These are phyloP conservation scores for Eucalyptus pauciflora DNA, from an alignment of 345 rosid genomes.

Conservation along the genomic window DNA sequence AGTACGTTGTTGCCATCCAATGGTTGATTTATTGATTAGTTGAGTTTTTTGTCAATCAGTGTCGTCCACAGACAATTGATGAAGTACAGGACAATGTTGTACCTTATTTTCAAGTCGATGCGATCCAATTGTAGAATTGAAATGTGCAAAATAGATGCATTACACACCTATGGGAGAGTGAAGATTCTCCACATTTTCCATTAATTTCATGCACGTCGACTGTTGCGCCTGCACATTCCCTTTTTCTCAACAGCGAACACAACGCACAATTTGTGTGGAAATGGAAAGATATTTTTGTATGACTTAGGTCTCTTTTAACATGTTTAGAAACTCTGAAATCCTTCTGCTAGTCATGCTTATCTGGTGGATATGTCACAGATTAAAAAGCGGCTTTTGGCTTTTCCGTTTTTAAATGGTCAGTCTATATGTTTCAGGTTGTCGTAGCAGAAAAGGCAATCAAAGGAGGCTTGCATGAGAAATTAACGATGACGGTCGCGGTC, in stretches of 20 bases:
- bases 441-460: conserved; percentile 69
- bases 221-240: not conserved
- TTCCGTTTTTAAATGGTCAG: not conserved
- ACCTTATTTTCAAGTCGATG: not conserved
- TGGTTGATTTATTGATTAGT: not conserved
- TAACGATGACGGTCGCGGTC: conserved; percentile 85
- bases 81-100: not conserved
- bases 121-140: not conserved
- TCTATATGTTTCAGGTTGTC: conserved; percentile 37
- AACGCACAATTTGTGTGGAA: not conserved
- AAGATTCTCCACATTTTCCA: not conserved
- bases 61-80: not conserved
- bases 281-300: not conserved
- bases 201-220: not conserved
- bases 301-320: not conserved
- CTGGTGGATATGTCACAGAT: not conserved
- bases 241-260: not conserved
- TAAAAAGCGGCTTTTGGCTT: not conserved
- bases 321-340: not conserved
- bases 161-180: not conserved
- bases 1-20: not conserved
- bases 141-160: not conserved
- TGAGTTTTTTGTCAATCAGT: not conserved
- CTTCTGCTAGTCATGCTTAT: not conserved
- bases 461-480: conserved; percentile 82